A percentile compares a stretch with the other conserved stretches of the same genome.
These are phyloP conservation scores for Trichoderma erinaceum DNA, from an alignment of 495 filamentous ascomycete species.

Conservation along the genomic window DNA sequence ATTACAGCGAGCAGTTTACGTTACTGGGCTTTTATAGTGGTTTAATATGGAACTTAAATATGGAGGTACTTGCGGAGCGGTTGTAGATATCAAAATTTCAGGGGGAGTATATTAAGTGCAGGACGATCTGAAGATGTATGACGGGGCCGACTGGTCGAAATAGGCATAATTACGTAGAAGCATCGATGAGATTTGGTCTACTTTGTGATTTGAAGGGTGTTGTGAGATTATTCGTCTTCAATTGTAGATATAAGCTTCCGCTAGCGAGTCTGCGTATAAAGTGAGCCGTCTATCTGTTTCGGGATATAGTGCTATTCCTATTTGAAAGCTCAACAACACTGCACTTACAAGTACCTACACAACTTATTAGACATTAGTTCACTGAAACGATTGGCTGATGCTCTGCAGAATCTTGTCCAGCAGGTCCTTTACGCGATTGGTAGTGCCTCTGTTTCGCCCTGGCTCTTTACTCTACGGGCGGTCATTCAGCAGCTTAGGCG, in stretches of 20 bases:
- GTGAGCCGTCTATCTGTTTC: background rate
- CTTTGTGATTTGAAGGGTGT: background rate
- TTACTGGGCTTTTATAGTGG: constrained; percentile 2
- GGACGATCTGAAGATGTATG: background rate
- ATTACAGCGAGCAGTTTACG: background rate
- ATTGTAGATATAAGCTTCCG: background rate
- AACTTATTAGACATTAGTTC: no score
- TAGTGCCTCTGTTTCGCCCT: background rate
- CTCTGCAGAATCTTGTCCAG: background rate
- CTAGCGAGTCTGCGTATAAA: background rate
- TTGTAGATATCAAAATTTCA: constrained; percentile 3
- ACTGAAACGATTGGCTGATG: background rate
- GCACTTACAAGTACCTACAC: no score
- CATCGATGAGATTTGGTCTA: constrained; percentile 11
- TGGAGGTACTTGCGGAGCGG: background rate
- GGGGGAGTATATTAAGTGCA: background rate
- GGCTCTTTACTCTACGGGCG: background rate
- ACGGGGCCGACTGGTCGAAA: background rate
- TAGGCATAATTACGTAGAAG: background rate
- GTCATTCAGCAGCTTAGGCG: background rate
- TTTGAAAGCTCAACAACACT: no score
- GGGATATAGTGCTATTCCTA: no score
- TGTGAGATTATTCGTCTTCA: background rate
- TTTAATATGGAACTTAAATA: background rate
- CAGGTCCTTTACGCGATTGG: background rate